Conservation (phyloP, 75 land plant genomes). For the Chamaecyparis obtusa region DNA sequence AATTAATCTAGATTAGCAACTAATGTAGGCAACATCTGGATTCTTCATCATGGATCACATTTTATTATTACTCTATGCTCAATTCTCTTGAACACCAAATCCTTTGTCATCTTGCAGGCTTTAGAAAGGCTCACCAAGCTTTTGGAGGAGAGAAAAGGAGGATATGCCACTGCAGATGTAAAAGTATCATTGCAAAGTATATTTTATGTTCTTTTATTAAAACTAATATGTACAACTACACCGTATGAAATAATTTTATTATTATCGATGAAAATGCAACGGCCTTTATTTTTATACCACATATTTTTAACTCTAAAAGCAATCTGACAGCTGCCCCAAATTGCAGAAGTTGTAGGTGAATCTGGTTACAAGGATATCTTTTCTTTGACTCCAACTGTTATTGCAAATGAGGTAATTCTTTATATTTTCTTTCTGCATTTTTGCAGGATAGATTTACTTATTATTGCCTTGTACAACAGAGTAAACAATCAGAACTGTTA, state of each 20-base stretch:
- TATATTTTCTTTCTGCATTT: constrained; percentile 1
- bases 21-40: neutral
- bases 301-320: constrained; percentile 1
- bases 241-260: neutral
- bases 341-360: constrained; percentile 7
- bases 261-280: neutral
- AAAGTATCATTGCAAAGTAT: constrained; percentile 66
- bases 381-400: constrained; percentile 1
- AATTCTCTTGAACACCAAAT: neutral
- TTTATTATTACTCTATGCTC: neutral
- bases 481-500: neutral
- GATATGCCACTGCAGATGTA: constrained; percentile 30
- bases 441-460: neutral
- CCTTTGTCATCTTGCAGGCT: constrained; percentile 8
- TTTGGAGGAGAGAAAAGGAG: constrained; percentile 21
- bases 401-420: constrained; percentile 14
- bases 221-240: neutral
- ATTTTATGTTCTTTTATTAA: neutral
- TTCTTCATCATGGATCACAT: neutral
- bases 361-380: constrained; percentile 3
- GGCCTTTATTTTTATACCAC: neutral
- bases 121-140: constrained; percentile 18
- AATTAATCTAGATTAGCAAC: neutral
- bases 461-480: neutral
- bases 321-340: neutral